phyloP scores from a whole-genome alignment of 78 protist genomes.

The Acrasis kona region DNA sequence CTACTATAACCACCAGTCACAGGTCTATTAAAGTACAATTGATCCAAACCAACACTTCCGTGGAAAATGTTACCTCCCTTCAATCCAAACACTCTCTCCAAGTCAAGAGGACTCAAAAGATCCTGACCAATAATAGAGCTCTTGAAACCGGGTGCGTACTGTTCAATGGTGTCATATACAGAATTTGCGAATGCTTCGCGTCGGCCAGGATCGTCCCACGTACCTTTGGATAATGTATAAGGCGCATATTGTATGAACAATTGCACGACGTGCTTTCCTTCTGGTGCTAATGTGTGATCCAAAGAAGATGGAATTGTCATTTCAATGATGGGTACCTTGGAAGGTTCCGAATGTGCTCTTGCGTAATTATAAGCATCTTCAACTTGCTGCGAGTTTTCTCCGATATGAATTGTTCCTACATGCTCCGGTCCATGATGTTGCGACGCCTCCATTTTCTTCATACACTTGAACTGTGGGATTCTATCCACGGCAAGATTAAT shows the following conservation, averaged over 20 bases:
- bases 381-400: not conserved
- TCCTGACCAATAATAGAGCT: constrained; percentile 25
- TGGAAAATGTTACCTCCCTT: constrained; percentile 51
- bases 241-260: constrained; percentile 56
- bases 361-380: constrained; percentile 17
- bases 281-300: constrained; percentile 43
- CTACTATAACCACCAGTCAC: not conserved
- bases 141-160: constrained; percentile 42
- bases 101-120: constrained; percentile 31
- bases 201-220: constrained; percentile 25
- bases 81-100: constrained; percentile 34
- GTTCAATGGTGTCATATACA: constrained; percentile 19
- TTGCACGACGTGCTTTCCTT: constrained; percentile 34
- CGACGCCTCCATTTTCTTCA: not conserved
- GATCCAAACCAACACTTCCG: constrained; percentile 28
- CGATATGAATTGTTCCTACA: constrained; percentile 39
- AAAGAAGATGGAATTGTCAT: constrained; percentile 49
- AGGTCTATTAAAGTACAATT: constrained; percentile 27
- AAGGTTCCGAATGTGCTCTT: too few relatives aligned
- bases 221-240: constrained; percentile 16
- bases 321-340: constrained; percentile 42
- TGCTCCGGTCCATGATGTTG: constrained; percentile 35
- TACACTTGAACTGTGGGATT: constrained; percentile 23
- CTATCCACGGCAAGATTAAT: constrained; percentile 34
- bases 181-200: constrained; percentile 15